Evolutionary conservation across 2,329 filamentous ascomycete species (phyloP).

Genomic region (Beauveria sp.): DNA sequence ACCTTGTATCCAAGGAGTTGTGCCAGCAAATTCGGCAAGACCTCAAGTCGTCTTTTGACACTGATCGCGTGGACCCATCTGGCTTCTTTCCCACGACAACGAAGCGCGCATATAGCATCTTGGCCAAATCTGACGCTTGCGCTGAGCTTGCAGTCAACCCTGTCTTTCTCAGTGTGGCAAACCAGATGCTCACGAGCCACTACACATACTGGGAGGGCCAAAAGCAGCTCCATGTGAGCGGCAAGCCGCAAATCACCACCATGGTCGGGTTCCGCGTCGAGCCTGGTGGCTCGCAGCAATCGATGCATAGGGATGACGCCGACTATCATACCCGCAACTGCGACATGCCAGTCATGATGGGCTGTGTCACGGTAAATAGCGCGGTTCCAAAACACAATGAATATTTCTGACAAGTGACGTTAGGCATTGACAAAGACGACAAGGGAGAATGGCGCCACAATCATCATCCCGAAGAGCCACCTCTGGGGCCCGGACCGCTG

Average conservation of each 20-base stretch:
- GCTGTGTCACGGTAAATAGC: conserved; percentile 23
- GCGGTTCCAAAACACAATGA: neutral
- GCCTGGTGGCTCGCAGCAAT: conserved; percentile 32
- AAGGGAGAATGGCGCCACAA: conserved; percentile 32
- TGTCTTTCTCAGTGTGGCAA: conserved; percentile 27
- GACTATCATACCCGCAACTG: conserved; percentile 23
- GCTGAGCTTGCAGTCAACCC: conserved; percentile 29
- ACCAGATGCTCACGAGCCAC: conserved; percentile 26
- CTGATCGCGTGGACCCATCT: conserved; percentile 26
- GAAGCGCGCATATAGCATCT: conserved; percentile 30
- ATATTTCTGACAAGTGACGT: neutral
- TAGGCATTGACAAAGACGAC: conserved; percentile 31
- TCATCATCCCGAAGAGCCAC: conserved; percentile 33
- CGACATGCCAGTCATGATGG: conserved; percentile 30
- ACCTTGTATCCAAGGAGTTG: conserved; percentile 25
- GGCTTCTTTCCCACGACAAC: conserved; percentile 34
- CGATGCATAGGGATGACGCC: conserved; percentile 30
- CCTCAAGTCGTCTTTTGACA: conserved; percentile 29
- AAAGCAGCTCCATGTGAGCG: conserved; percentile 22
- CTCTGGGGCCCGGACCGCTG: conserved; percentile 30
- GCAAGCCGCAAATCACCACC: conserved; percentile 29
- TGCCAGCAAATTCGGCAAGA: conserved; percentile 29
- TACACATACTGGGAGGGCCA: conserved; percentile 30
- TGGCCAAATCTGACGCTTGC: conserved; percentile 29
- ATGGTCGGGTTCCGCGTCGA: conserved; percentile 32